Evolutionary conservation across 495 filamentous ascomycete genomes (phyloP), one percentile per base, ranked within the genome.

Genomic region (Talaromyces wortmannii): DNA sequence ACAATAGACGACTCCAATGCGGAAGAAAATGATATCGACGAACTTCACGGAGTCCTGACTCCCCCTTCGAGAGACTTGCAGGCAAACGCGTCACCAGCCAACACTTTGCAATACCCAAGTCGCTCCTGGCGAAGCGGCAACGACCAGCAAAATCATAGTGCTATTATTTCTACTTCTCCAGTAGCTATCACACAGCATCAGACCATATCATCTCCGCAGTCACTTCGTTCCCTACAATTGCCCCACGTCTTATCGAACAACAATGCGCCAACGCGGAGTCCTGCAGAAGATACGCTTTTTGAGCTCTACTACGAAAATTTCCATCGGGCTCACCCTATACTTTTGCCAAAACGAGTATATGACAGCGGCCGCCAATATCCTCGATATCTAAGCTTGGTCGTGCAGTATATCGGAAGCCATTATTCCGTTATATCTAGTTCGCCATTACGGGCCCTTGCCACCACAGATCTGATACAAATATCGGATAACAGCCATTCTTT

Each of bases 371-470:
- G 47, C 3, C 33, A 50, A 43, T 56, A 56, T 52, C 54, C 57
- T 23, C 18, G 43, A 11, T 59, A 46, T 45, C 36, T 59, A 31
- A 48, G 32, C 7, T 46, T 29, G 11, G 54, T 59, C 5, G 47
- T 59, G 11, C 31, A 52, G 32, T 59, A 58, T 18, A 59, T 59
- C 23, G 57, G 57, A 31, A 57, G 57, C 17, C 57, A 59, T 48
- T 59, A 59, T 30, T 59, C 57, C 5, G 30, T 48, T 32, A 51
- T 55, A 16, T 40, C 49, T 5, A 17, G n/a, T 17, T 30, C 49
- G 12, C 31, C 49, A 0, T 33, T 51, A 7, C 63, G 32, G 33
- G 32, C 31, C 12, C 32, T 51, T 2, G 49, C 49, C 12, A 32
- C 49, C 6, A 40, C 30, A 12, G 49, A 51, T 16, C 32, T 51